Base-by-base conservation (phyloP, 2,329 filamentous ascomycete species). In the Scopulariopsis brevicaulis region DNA sequence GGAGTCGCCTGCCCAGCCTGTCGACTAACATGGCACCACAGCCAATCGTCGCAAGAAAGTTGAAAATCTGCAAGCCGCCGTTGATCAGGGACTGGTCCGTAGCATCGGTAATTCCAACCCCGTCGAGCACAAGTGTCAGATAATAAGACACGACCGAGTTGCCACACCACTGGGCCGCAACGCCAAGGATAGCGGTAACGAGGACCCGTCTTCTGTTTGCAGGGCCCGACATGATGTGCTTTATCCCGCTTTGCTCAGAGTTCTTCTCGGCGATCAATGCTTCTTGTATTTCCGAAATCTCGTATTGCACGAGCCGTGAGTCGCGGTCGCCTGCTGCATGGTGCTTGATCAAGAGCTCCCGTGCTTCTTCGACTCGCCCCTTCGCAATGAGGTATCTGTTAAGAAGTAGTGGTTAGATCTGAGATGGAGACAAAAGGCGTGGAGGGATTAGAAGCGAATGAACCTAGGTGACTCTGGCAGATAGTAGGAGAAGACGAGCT, bases 341-440 rank as follows among this genome's bases (percentile, higher is more conserved):
- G 50, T 78, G 79, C 58, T 78, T 78, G 62, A 75, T 69, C 0
- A 84, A 64, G 28, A 82, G 76, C 0, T 69, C 68, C 18, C 70
- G 74, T 0, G 81, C 81, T 62, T 82, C 71, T 5, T 80, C 74
- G 1, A 66, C 60, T 24, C 73, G 71, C 35, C 80, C 79, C 60
- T 80, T 73, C 37, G 76, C 74, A 51, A 84, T 73, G 32, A 84
- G 50, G 65, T 63, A 32, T 60, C 60, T 57, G 77, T 69, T 4
- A 73, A 74, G 59, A 73, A 70, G 7, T 69, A 71, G 57, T 77
- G 75, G 60, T 73, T 76, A 40, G 70, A 20, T 68, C 68, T 0
- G 76, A 60, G 34, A 70, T 66, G 1, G 59, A 18, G 5, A n/a
- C 37, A 0, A 59, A 56, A 24, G 58, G 51, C 18, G 57, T 43